Conservation (phyloP, 75 land plant species). For the Chamaecyparis obtusa region DNA sequence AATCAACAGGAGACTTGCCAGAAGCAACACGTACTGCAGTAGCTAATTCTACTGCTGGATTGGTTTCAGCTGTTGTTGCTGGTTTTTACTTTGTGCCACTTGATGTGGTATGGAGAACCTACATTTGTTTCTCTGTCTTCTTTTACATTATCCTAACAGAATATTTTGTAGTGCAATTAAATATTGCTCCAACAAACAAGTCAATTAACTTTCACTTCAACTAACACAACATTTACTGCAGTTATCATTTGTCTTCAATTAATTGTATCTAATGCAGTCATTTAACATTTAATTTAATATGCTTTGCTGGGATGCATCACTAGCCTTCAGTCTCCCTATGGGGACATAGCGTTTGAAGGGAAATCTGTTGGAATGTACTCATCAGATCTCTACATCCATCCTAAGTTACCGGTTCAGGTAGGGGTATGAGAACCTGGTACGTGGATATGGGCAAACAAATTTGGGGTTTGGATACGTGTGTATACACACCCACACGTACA, state of each 20-base stretch:
- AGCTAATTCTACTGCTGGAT: constrained; percentile 86
- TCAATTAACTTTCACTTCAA: neutral
- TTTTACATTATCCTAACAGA: neutral
- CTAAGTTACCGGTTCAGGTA: no score
- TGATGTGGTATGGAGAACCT: constrained; percentile 69
- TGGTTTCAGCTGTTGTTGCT: constrained; percentile 70
- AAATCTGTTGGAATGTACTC: neutral
- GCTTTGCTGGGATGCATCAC: neutral
- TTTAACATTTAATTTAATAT: neutral
- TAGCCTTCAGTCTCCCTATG: neutral
- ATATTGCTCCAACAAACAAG: neutral
- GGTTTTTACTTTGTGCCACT: constrained; percentile 81
- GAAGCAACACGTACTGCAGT: constrained; percentile 71
- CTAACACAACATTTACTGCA: neutral
- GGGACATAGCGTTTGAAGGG: neutral
- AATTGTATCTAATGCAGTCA: neutral
- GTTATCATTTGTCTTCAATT: neutral
- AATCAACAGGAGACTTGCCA: constrained; percentile 58
- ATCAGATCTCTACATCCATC: neutral
- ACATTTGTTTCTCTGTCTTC: constrained; percentile 8
- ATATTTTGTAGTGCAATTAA: neutral
- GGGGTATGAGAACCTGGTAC: no score
- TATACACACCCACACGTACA: no score
- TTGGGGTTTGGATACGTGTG: no score
- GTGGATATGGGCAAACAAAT: no score